These are phyloP conservation scores for Apiotrichum brassicae DNA, from an alignment of 1,284 basidiomycete species.

Conservation along the genomic window DNA sequence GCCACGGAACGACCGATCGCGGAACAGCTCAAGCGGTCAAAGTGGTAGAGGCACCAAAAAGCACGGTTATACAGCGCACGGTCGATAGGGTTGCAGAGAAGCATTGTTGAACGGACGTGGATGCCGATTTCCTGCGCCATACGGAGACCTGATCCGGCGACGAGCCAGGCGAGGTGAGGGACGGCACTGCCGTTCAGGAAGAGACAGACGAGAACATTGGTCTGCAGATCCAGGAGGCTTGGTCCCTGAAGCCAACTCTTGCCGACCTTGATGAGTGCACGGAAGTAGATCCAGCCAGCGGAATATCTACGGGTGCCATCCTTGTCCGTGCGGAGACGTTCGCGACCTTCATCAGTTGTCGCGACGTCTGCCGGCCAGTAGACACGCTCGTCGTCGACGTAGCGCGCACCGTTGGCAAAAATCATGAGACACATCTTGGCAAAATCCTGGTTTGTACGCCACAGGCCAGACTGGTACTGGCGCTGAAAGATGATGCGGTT, in stretches of 20 bases:
- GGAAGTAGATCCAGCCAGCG: conserved; percentile 68
- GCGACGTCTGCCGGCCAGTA: conserved; percentile 46
- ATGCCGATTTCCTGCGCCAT: conserved; percentile 51
- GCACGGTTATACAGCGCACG: conserved; percentile 69
- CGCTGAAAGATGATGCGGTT: conserved; percentile 68
- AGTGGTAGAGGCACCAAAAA: conserved; percentile 60
- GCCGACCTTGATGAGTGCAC: conserved; percentile 56
- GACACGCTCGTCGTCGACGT: conserved; percentile 59
- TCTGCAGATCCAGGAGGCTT: conserved; percentile 67
- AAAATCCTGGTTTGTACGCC: conserved; percentile 58
- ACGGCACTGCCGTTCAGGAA: conserved; percentile 57
- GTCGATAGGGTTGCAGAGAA: conserved; percentile 45
- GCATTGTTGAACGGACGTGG: conserved; percentile 38
- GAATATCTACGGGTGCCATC: conserved; percentile 50
- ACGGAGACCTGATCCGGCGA: conserved; percentile 63
- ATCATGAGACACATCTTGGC: conserved; percentile 64
- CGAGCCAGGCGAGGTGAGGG: conserved; percentile 65
- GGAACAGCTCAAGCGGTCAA: conserved; percentile 57
- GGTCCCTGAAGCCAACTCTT: conserved; percentile 55
- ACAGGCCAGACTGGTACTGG: conserved; percentile 55
- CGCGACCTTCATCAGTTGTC: conserved; percentile 38
- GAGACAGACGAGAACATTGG: conserved; percentile 48
- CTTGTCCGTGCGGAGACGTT: conserved; percentile 32
- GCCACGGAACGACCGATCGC: conserved; percentile 71
- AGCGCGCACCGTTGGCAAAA: conserved; percentile 66